Percentiles rank a stretch among this genome's conserved stretches.
These are phyloP conservation scores for Bathelium albidoporum DNA, from an alignment of 495 filamentous ascomycete species.

Conservation along the genomic window DNA sequence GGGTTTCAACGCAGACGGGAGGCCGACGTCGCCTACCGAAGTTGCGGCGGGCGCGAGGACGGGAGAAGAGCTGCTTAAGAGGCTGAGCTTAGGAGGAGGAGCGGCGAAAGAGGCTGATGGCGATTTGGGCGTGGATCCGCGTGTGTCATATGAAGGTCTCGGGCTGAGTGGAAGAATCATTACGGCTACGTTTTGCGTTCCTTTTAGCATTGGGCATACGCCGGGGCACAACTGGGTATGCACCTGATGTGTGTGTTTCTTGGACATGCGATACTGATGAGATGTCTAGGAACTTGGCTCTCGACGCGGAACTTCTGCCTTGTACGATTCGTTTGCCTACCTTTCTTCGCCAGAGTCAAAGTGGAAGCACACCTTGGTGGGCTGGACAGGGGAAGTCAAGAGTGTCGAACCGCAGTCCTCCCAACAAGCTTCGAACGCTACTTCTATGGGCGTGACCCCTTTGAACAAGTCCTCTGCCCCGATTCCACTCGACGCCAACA, in stretches of 20 bases:
- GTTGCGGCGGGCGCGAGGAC: slow-evolving; percentile 43
- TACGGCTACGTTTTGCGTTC: slow-evolving; percentile 76
- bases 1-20: neutral
- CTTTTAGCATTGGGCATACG: slow-evolving; percentile 58
- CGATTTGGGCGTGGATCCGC: slow-evolving; percentile 48
- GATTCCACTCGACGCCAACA: slow-evolving; percentile 53
- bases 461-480: slow-evolving; percentile 60
- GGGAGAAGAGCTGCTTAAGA: slow-evolving; percentile 51
- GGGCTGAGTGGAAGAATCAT: slow-evolving; percentile 73
- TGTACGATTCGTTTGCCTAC: slow-evolving; percentile 80
- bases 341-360: slow-evolving; percentile 62
- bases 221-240: slow-evolving; percentile 67
- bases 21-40: slow-evolving; percentile 35
- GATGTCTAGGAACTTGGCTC: slow-evolving; percentile 52
- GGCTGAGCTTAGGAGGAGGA: slow-evolving; percentile 46
- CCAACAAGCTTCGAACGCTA: neutral
- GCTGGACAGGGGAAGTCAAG: slow-evolving; percentile 87
- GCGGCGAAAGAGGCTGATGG: slow-evolving; percentile 35
- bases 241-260: slow-evolving; percentile 5
- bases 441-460: slow-evolving; percentile 23
- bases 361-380: slow-evolving; percentile 82
- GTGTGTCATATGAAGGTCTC: slow-evolving; percentile 54
- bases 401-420: slow-evolving; percentile 30
- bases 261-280: neutral
- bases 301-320: slow-evolving; percentile 73